Evolutionary conservation across 2,329 filamentous ascomycete species (phyloP).

Genomic region (Fusarium graminum): DNA sequence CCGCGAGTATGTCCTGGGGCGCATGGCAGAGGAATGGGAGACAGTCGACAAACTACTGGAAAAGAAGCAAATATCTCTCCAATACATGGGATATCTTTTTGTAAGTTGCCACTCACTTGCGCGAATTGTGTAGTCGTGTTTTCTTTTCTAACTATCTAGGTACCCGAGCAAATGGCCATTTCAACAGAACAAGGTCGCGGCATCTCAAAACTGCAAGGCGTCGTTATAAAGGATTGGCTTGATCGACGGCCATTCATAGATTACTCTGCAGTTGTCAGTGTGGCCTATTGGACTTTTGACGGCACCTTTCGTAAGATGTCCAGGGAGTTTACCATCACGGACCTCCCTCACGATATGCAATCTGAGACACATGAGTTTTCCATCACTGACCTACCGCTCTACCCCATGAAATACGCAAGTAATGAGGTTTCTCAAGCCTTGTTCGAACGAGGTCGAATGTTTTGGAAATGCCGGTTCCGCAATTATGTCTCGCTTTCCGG

Average conservation of each 20-base stretch:
- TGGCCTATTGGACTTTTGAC: background rate
- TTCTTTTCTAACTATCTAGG: too few species aligned
- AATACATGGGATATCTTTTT: constrained; percentile 2
- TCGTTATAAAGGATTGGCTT: background rate
- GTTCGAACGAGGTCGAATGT: background rate
- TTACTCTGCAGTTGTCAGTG: background rate
- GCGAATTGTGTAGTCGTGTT: too few species aligned
- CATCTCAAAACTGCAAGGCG: background rate
- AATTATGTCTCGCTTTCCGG: background rate
- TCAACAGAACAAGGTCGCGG: background rate
- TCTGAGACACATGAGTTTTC: background rate
- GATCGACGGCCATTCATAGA: background rate
- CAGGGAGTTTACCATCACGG: background rate
- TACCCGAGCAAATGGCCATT: background rate
- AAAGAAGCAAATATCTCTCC: background rate
- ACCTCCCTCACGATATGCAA: background rate
- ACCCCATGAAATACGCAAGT: background rate
- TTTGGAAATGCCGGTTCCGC: background rate
- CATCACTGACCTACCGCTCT: background rate
- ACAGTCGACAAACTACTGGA: background rate
- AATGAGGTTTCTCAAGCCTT: accelerated
- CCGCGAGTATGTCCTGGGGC: background rate
- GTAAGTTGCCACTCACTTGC: background rate
- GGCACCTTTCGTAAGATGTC: background rate
- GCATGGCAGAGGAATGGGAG: constrained; percentile 1